phyloP scores from a whole-genome alignment of 345 rosid genomes.

The Mangifera indica region DNA sequence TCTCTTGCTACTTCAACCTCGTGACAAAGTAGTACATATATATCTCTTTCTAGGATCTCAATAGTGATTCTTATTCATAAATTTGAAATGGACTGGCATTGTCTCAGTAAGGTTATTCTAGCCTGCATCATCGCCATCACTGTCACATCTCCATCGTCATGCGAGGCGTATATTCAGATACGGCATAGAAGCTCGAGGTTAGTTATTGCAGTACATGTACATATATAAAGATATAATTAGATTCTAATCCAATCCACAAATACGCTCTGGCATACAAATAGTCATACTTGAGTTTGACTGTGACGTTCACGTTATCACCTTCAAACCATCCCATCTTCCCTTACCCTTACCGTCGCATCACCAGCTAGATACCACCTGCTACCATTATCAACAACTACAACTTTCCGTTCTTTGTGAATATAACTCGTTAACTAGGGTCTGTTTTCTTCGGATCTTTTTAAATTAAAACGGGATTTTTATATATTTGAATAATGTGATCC shows the following conservation, averaged over 20 bases:
- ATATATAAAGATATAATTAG: background rate
- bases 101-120: background rate
- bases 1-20: too few relatives aligned
- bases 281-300: conserved; percentile 43
- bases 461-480: too few relatives aligned
- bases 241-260: conserved; percentile 23
- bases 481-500: too few relatives aligned
- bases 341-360: background rate
- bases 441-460: too few relatives aligned
- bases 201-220: conserved; percentile 18
- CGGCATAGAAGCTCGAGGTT: conserved; percentile 21
- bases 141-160: conserved; percentile 13
- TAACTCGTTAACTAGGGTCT: too few relatives aligned
- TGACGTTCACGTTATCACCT: conserved; percentile 1
- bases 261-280: conserved; percentile 31
- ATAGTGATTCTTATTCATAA: too few relatives aligned
- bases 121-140: conserved; percentile 4
- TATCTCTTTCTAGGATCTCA: too few relatives aligned
- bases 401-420: too few relatives aligned
- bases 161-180: background rate
- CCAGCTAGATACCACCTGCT: background rate
- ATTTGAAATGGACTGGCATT: background rate
- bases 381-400: too few relatives aligned
- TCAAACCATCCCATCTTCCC: conserved; percentile 18
- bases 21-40: too few relatives aligned